Evolutionary conservation across 495 filamentous ascomycete species (phyloP), one percentile per base, ranked within the genome.

Genomic region (Rhizodiscina lignyota): DNA sequence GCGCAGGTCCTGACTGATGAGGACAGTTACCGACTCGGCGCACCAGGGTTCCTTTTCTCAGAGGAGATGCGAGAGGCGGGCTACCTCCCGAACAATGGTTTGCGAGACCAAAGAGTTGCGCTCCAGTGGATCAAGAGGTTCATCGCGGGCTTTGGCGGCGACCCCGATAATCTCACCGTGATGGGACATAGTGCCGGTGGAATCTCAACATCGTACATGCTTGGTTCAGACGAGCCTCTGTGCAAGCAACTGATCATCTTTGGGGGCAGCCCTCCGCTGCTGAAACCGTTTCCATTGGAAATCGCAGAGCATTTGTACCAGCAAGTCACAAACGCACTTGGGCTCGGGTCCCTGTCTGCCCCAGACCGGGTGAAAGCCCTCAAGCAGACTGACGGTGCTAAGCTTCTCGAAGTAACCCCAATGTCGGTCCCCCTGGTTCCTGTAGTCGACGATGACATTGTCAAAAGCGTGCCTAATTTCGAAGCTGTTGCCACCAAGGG

Each of bases 191-290:
- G 24, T 27, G 24, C 24, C 8, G 24, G 24, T 27, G 24, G 24
- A 27, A 27, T 27, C 8, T 27, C 52, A 1, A 56, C 55, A 11
- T 50, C 51, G 1, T 55, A 54, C 24, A 59, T 60, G 24, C 49
- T 65, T 3, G 46, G 49, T n/a, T 57, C 54, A 4, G 40, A 51
- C 18, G 42, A 48, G 15, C 47, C 55, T 10, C 44, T 65, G 2
- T 62, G 62, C 41, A 60, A 56, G 37, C 45, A 60, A 4, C 54
- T 45, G 1, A 58, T 62, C 36, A 27, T 41, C 8, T 56, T 63
- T 54, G 53, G 53, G 24, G 61, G 61, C 0, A 54, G 55, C 20
- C 52, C 51, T 6, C 37, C 59, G 11, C 44, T 60, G 19, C 29
- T 49, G 1, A 43, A 41, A 13, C 46, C 56, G 0, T 34, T 61